phyloP scores from a whole-genome alignment of 2,329 filamentous ascomycete genomes.

The Curvularia sp. region DNA sequence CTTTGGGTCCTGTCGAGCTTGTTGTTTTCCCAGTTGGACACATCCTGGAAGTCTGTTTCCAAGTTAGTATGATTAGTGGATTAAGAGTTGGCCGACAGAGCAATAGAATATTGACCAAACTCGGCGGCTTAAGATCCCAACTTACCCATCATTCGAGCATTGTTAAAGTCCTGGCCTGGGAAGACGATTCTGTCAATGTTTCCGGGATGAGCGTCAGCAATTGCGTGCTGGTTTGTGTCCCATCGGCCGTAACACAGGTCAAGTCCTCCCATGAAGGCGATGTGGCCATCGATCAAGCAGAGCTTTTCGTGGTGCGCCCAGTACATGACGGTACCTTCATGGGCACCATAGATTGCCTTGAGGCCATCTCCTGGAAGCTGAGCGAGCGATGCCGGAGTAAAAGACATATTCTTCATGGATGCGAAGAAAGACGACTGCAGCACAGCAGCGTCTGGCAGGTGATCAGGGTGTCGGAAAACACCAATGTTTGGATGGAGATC shows the following conservation, averaged over 20 bases:
- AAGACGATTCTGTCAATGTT: conserved; percentile 79
- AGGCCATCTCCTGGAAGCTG: conserved; percentile 75
- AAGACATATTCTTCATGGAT: conserved; percentile 62
- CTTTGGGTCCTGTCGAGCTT: conserved; percentile 80
- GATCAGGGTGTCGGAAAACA: conserved; percentile 90
- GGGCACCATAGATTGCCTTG: conserved; percentile 80
- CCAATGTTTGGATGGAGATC: conserved; percentile 80
- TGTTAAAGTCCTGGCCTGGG: conserved; percentile 92
- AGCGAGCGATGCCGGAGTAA: conserved; percentile 63
- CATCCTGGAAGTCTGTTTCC: conserved; percentile 70
- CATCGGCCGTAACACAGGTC: conserved; percentile 88
- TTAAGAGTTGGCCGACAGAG: background rate
- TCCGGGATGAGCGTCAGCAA: conserved; percentile 81
- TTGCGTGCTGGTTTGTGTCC: conserved; percentile 85
- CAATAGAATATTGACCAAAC: background rate
- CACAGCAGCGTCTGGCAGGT: conserved; percentile 75
- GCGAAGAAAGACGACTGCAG: conserved; percentile 65
- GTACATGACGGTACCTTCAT: conserved; percentile 81
- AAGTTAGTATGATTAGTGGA: conserved; percentile 21
- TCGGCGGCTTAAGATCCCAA: background rate
- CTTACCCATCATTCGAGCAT: conserved; percentile 77
- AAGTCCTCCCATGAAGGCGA: conserved; percentile 89
- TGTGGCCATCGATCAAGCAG: conserved; percentile 76
- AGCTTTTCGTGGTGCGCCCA: conserved; percentile 97
- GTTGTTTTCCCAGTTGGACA: conserved; percentile 81